Conservation (phyloP, 2,329 filamentous ascomycete species). For the Rhinocladiella mackenziei region DNA sequence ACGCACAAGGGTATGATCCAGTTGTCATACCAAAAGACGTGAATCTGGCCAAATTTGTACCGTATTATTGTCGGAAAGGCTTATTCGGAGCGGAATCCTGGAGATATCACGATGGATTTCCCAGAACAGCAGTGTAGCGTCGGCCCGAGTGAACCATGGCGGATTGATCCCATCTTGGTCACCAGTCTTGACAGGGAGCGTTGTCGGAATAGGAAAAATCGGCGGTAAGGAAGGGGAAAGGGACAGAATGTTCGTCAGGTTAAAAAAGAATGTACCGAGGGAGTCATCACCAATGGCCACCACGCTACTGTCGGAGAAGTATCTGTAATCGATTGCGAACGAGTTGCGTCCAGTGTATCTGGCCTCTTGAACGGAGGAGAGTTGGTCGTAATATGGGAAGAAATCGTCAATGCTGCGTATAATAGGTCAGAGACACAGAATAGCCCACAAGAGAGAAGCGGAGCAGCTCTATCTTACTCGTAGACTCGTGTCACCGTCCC, state of each 20-base stretch:
- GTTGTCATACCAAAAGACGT: constrained; percentile 5
- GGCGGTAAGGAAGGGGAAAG: not conserved
- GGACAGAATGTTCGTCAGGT: not conserved
- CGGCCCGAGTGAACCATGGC: constrained; percentile 14
- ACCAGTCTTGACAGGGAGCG: constrained; percentile 9
- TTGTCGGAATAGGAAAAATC: no score
- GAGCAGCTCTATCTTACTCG: not conserved
- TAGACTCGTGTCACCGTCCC: not conserved
- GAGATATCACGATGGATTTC: constrained; percentile 5
- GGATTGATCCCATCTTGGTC: constrained; percentile 14
- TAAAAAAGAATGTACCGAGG: no score
- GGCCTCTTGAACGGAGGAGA: constrained; percentile 4
- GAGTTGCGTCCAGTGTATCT: constrained; percentile 1
- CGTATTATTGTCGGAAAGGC: not conserved
- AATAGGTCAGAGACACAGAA: not conserved
- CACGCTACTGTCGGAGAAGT: not conserved
- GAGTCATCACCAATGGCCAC: constrained; percentile 6
- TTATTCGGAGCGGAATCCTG: constrained; percentile 4
- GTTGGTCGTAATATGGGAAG: constrained; percentile 5
- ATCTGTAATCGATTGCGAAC: constrained; percentile 13
- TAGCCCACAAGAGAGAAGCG: not conserved
- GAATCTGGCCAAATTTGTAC: constrained; percentile 7
- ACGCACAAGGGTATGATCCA: no score
- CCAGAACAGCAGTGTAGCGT: constrained; percentile 15
- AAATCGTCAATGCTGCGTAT: constrained; percentile 14